A percentile compares a stretch with the other conserved stretches of the same genome.
Conservation (phyloP, 352 stramenopile genomes). For the Halophytophthora batemanensis region DNA sequence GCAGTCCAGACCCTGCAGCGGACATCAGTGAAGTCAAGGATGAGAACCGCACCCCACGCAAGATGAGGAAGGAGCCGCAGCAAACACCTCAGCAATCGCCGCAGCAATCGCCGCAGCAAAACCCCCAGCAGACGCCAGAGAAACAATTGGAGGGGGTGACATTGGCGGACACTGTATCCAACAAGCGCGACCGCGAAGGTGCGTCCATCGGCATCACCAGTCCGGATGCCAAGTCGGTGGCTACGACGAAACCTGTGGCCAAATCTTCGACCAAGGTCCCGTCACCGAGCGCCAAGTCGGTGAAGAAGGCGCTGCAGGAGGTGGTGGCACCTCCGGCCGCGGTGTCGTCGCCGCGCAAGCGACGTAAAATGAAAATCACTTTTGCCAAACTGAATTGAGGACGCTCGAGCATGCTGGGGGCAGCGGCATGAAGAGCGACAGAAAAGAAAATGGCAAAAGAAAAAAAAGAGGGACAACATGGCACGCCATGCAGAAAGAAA, state of each 20-base stretch:
- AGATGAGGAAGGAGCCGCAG: conserved; percentile 26
- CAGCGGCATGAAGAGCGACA: conserved; percentile 24
- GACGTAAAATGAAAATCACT: conserved; percentile 92
- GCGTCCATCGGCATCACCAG: conserved; percentile 14
- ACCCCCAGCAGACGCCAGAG: neutral
- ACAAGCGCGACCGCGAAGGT: conserved; percentile 42
- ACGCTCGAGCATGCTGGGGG: conserved; percentile 22
- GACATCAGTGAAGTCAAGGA: conserved; percentile 23
- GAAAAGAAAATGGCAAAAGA: conserved; percentile 42
- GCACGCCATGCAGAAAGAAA: conserved; percentile 16
- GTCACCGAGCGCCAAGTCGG: conserved; percentile 35
- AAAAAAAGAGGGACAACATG: conserved; percentile 32
- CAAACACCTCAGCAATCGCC: neutral
- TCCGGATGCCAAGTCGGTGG: conserved; percentile 22
- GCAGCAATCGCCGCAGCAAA: too few species aligned
- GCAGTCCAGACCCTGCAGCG: conserved; percentile 45
- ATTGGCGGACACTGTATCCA: conserved; percentile 23
- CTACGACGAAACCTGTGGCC: conserved; percentile 12
- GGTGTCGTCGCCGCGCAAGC: conserved; percentile 75
- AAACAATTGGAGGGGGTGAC: conserved; percentile 12
- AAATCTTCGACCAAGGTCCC: conserved; percentile 25
- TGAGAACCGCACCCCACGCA: conserved; percentile 28
- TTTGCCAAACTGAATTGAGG: conserved; percentile 87
- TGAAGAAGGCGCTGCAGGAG: conserved; percentile 44
- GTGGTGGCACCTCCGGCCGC: conserved; percentile 31